A percentile compares a stretch with the other conserved stretches of the same genome.
Evolutionary conservation across 2,329 filamentous ascomycete genomes (phyloP).

Genomic region (Arthrinium puccinioides): DNA sequence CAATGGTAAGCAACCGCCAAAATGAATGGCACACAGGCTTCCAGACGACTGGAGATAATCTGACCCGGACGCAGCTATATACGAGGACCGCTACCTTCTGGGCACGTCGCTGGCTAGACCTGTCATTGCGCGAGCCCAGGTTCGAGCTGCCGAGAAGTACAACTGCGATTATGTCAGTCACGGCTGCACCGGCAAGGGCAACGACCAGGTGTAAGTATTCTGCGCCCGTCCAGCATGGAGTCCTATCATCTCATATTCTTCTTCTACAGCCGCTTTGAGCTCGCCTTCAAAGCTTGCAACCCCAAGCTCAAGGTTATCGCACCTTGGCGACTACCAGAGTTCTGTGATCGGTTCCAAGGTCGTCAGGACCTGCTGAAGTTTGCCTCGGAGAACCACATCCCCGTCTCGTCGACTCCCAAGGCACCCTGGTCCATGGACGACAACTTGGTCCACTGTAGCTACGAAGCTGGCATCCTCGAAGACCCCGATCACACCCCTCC

Average conservation of each 20-base stretch:
- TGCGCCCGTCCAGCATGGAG: constrained; percentile 4
- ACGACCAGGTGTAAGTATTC: constrained; percentile 22
- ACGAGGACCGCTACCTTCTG: constrained; percentile 39
- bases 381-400: constrained; percentile 58
- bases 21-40: too few species aligned
- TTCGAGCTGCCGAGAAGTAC: constrained; percentile 25
- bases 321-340: constrained; percentile 51
- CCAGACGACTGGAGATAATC: neutral
- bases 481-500: constrained; percentile 58
- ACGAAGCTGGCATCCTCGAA: constrained; percentile 73
- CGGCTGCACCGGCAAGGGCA: constrained; percentile 56
- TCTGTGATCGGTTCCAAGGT: constrained; percentile 31
- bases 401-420: constrained; percentile 62
- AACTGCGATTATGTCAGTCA: constrained; percentile 30
- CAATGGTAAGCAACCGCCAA: too few species aligned
- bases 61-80: constrained; percentile 34
- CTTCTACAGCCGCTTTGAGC: too few species aligned
- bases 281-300: constrained; percentile 46
- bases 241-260: too few species aligned
- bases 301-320: constrained; percentile 46
- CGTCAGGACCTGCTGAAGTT: constrained; percentile 68
- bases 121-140: constrained; percentile 47
- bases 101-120: constrained; percentile 61
- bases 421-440: constrained; percentile 55
- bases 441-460: constrained; percentile 70